Base-by-base conservation (phyloP, 306 rosid species). In the Mimosa bimucronata region DNA sequence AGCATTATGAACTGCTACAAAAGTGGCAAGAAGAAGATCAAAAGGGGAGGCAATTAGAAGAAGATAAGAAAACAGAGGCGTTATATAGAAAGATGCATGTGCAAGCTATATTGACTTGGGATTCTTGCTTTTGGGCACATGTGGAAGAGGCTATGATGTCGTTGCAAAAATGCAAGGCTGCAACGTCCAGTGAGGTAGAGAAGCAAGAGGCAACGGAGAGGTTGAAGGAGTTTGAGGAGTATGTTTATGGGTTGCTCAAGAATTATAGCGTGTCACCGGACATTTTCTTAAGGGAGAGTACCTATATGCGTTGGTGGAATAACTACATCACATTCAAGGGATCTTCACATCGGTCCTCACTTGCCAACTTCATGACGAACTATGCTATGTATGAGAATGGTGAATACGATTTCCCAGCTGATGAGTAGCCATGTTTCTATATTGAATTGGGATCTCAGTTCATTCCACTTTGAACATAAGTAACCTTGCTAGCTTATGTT, bases 51-150 rank as follows among this genome's bases (percentile, higher is more conserved):
- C 45, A 9, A 8, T 2, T 34, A 34, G 46, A 81, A 21, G 79
- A 26, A 0, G 42, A 50, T 37, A 2, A 40, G 40, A 64, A 2
- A 8, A 0, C 26, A 7, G 71, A 37, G 7, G 5, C 19, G 1
- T 3, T 8, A 21, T 82, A 66, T 10, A 83, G 12, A 31, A 58
- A 72, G 45, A 42, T 42, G 2, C 71, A 60, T 6, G 89, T 90
- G 67, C 69, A 73, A 13, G 40, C 74, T 23, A 77, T 73, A 77
- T 83, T 90, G 53, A 94, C 89, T 2, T 40, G 84, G 34, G 97
- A 90, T 85, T 90, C 97, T n/a, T 89, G 94, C 82, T 94, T 94
- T 67, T 90, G 96, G 96, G 92, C 88, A 34, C 64, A 65, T 11
- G 96, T 92, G 38, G 98, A 94, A 82, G 93, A 90, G 69, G 92